A percentile compares a stretch with the other conserved stretches of the same genome.
These are phyloP conservation scores for Suhomyces panamericanus DNA, from an alignment of 1,139 yeast genomes.

Conservation along the genomic window DNA sequence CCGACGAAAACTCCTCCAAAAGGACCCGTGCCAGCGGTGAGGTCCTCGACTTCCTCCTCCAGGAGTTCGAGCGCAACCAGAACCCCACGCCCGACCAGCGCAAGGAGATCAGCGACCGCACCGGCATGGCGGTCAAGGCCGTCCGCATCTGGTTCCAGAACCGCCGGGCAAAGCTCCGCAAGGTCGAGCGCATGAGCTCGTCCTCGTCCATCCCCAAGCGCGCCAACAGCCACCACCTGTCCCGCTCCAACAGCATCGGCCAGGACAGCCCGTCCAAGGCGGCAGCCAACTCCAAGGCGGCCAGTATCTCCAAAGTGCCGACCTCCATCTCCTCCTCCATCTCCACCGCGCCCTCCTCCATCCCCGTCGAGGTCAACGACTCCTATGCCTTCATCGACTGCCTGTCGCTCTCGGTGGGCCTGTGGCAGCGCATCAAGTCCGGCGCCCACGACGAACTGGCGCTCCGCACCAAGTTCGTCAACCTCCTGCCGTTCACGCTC, in stretches of 20 bases:
- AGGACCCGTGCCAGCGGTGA: slow-evolving; percentile 79
- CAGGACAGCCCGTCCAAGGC: slow-evolving; percentile 8
- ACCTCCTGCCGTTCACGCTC: slow-evolving; percentile 65
- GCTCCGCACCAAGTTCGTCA: slow-evolving; percentile 49
- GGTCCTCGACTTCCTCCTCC: slow-evolving; percentile 65
- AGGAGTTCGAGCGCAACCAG: slow-evolving; percentile 71
- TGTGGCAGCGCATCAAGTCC: slow-evolving; percentile 74
- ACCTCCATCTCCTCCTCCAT: too few species aligned
- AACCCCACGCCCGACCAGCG: slow-evolving; percentile 70
- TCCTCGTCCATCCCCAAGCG: slow-evolving; percentile 10
- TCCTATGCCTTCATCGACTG: slow-evolving; percentile 69
- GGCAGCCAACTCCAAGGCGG: neutral
- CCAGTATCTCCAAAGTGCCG: neutral
- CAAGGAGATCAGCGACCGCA: slow-evolving; percentile 67
- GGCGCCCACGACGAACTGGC: slow-evolving; percentile 50
- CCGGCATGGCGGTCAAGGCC: slow-evolving; percentile 88
- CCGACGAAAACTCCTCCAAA: slow-evolving; percentile 35
- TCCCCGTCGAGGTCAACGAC: slow-evolving; percentile 61
- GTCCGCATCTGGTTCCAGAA: slow-evolving; percentile 97
- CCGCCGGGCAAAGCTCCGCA: slow-evolving; percentile 75
- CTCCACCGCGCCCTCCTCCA: slow-evolving; percentile 9
- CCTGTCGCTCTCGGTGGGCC: slow-evolving; percentile 66
- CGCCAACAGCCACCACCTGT: slow-evolving; percentile 5
- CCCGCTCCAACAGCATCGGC: slow-evolving; percentile 9
- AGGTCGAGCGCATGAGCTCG: slow-evolving; percentile 44